Base-by-base conservation (phyloP, 176 grass and related monocot genomes). In the Thalia dealbata region DNA sequence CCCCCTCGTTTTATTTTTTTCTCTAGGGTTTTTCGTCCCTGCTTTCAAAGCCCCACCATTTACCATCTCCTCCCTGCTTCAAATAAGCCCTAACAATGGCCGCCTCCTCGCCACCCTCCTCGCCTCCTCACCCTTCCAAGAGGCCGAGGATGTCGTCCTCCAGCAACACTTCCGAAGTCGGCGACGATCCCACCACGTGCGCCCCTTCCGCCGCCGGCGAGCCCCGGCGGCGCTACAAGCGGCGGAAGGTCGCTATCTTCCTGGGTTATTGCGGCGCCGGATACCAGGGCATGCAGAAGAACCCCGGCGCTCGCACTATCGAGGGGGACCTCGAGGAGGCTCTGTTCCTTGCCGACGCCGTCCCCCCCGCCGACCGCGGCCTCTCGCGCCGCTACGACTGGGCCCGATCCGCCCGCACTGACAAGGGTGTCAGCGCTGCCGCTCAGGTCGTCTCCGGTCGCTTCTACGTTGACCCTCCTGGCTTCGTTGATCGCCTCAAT, bases 251-350 rank as follows among this genome's bases (percentile, higher is more conserved):
- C 14, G 89, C 90, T 66, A 92, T 97, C 70, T 78, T 97, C 69
- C 81, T 97, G 10, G 87, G 80, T n/a, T 97, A 97, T 71, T 88
- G 87, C 67, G 95, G 95, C 22, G 81, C 90, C 3, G 90, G 95
- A 1, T 97, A 97, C 69, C 95, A 97, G 75, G 93, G 93, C 19
- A 97, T 97, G 93, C 93, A 97, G 81, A 97, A 97, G 87, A 97
- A 92, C 13, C 95, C 90, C 2, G 87, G 95, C 35, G 95, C 95
- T 15, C 87, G 84, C 74, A 97, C 89, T 76, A 97, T 97, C 70
- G 89, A 97, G 73, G 89, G 93, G 22, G 89, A 97, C 77, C 77
- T 97, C 54, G 90, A 97, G 82, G 95, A 97, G 83, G 95, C 89
- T 50, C 87, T 97, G 61, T 92, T 84, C 74, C 85, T 67, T 61